Evolutionary conservation across 1,284 basidiomycete species (phyloP).

Genomic region (Rhodotorula sp.): DNA sequence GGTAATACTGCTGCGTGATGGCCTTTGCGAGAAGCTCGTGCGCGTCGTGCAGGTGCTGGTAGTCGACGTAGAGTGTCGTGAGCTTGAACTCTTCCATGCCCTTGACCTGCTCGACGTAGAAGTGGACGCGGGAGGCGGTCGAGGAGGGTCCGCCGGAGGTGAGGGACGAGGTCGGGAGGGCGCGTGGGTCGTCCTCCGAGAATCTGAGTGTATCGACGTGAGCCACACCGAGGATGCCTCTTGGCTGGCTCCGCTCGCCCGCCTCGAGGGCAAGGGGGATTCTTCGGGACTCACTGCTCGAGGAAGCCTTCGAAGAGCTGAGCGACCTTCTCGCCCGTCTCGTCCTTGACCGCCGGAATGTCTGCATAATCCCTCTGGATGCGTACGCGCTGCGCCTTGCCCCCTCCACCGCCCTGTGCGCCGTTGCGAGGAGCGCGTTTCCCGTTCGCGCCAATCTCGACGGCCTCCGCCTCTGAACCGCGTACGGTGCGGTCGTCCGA

Average conservation of each 20-base stretch:
- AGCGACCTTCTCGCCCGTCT: constrained; percentile 86
- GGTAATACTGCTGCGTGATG: constrained; percentile 91
- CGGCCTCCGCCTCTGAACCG: constrained; percentile 18
- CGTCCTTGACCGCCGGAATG: constrained; percentile 73
- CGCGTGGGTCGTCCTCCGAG: constrained; percentile 65
- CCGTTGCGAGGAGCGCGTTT: constrained; percentile 11
- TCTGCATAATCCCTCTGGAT: constrained; percentile 33
- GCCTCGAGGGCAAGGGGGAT: too few species aligned
- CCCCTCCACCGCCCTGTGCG: not conserved
- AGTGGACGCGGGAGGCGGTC: constrained; percentile 48
- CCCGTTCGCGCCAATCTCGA: constrained; percentile 14
- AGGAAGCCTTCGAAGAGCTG: constrained; percentile 88
- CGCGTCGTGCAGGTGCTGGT: constrained; percentile 79
- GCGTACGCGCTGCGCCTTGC: constrained; percentile 18
- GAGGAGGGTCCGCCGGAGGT: constrained; percentile 48
- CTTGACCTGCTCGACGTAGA: constrained; percentile 58
- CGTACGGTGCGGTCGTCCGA: constrained; percentile 28
- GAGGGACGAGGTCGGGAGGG: constrained; percentile 70
- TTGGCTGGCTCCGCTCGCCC: not conserved
- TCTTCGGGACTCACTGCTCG: constrained; percentile 65
- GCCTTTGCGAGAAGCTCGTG: constrained; percentile 91
- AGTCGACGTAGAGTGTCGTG: constrained; percentile 95
- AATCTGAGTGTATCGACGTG: constrained; percentile 57
- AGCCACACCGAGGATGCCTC: accelerated
- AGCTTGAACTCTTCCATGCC: constrained; percentile 89